Evolutionary conservation across 768 basidiomycete species (phyloP), one percentile per base, ranked within the genome.

Genomic region (Tremella fuciformis): DNA sequence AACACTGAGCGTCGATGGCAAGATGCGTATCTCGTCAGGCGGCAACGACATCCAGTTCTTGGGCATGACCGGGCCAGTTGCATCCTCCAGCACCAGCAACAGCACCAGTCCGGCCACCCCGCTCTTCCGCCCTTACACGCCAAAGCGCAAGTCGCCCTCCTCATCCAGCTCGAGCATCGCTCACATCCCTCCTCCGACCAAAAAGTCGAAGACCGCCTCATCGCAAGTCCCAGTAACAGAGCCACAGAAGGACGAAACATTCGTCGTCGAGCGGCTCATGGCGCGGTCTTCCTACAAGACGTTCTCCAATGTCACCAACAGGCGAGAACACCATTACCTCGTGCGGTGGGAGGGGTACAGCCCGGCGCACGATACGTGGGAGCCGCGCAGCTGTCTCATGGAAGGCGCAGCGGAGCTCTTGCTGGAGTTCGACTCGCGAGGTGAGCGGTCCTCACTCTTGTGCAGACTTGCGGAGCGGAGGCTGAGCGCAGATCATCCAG

Each of bases 311-410:
- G n/a, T 34, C 4, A 50, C 60, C 49, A 55, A 59, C 13, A 18
- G 24, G 24, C 21, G 47, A 13, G 66, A 67, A 29, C 34, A 67
- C 47, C 59, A 67, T 16, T 67, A 67, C 41, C 53, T 67, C 11
- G 62, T 64, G 7, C 53, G 66, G 53, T 67, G 66, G 66, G 58
- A 61, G 37, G 66, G 63, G 21, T 67, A 64, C 39, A 53, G 59
- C 4, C 66, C 66, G 15, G 26, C 55, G 9, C 60, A 67, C 24
- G 66, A 67, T 60, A 64, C 66, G 18, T 67, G 66, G 66, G 66
- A 67, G 57, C 39, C 50, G 40, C 52, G 51, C 40, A 29, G 25
- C 2, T 53, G 44, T 50, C 26, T 67, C 44, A n/a, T 64, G 44
- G 26, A 50, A 21, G 60, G 63, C 16, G 41, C 62, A 4, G 51